Base-by-base conservation (phyloP, 177 flowering plant genomes). In the Vitis hybrid region DNA sequence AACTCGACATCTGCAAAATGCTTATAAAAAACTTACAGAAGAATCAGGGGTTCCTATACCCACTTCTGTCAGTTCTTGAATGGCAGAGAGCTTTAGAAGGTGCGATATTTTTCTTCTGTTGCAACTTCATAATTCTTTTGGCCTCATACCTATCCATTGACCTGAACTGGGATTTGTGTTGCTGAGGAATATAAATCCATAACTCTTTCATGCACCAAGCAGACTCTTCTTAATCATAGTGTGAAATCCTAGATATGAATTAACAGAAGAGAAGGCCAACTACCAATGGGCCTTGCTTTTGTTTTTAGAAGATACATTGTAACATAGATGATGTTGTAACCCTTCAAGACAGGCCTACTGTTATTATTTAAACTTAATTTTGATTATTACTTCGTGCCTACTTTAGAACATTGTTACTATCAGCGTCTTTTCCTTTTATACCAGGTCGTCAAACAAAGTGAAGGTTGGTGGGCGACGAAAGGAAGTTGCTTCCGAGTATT, bases 21-120 rank as follows among this genome's bases (percentile, higher is more conserved):
- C 86, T 51, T 95, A 85, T 79, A 86, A 81, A 65, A 80, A 68
- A 29, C 73, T 91, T 65, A 84, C 96, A 20, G 84, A 69, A 69
- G 81, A 79, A 20, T 80, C 81, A 10, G 99, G 99, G 55, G 93
- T 82, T 61, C 89, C 90, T 6, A 90, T 95, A 58, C 98, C 97
- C 59, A 81, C 83, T 19, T 79, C 76, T 51, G 45, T 60, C 7
- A 51, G 62, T 52, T 12, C 57, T 69, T 73, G 66, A 66, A 6
- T n/a, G 50, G 1, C 45, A 39, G 45, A 33, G 20, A 33, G 20
- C 66, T n/a, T 73, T 69, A 51, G 33, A 60, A 68, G 70, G 64
- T 59, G 52, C 12, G 15, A 53, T 11, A 18, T 64, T 6, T 51
- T 52, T 9, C 50, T 18, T 15, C 20, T 10, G 10, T 57, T 57